Conservation (phyloP, 768 basidiomycete genomes). For the Rickenella mellea region DNA sequence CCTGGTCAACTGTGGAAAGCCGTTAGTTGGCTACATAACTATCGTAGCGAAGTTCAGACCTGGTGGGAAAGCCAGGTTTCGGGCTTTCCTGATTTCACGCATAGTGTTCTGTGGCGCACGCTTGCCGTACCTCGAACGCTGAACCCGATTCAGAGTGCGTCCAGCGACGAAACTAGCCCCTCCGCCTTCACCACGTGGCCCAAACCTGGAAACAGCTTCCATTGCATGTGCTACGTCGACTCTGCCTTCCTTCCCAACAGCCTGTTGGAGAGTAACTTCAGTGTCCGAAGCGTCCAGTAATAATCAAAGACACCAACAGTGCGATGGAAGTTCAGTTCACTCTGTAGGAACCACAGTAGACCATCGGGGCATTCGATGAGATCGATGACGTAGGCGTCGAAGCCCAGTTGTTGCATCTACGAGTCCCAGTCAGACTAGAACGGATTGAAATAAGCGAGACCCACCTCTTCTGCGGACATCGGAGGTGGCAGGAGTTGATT, state of each 20-base stretch:
- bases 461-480: slow-evolving; percentile 50
- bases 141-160: slow-evolving; percentile 44
- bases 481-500: slow-evolving; percentile 37
- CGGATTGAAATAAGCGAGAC: slow-evolving; percentile 6
- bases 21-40: background rate
- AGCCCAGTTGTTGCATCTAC: slow-evolving; percentile 52
- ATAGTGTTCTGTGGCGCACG: slow-evolving; percentile 54
- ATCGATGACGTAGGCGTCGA: slow-evolving; percentile 81
- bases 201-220: slow-evolving; percentile 42
- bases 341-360: slow-evolving; percentile 60
- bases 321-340: slow-evolving; percentile 57
- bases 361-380: slow-evolving; percentile 70
- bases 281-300: background rate
- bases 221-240: slow-evolving; percentile 51
- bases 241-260: slow-evolving; percentile 43
- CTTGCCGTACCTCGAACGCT: slow-evolving; percentile 65
- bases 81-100: slow-evolving; percentile 41
- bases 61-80: slow-evolving; percentile 34
- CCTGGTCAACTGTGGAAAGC: background rate
- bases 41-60: slow-evolving; percentile 5
- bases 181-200: slow-evolving; percentile 31
- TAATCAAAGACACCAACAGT: slow-evolving; percentile 39
- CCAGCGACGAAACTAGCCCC: slow-evolving; percentile 57
- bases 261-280: slow-evolving; percentile 26
- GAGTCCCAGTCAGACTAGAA: slow-evolving; percentile 1